Evolutionary conservation across 495 filamentous ascomycete species (phyloP).

Genomic region (Aspergillus nidulans): DNA sequence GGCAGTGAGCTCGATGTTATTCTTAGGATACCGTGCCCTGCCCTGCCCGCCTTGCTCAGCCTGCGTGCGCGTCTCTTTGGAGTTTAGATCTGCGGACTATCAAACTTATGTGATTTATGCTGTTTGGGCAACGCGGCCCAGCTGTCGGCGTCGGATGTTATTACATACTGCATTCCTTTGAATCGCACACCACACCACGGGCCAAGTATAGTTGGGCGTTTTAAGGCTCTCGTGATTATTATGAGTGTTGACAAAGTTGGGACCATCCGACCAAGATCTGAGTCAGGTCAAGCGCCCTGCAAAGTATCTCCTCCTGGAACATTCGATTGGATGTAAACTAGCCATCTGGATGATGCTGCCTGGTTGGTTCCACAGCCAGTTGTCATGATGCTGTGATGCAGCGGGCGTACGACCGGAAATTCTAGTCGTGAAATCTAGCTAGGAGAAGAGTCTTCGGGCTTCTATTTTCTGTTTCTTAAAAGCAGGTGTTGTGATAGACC

Average conservation of each 20-base stretch:
- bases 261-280: slow-evolving; percentile 1
- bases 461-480: no score
- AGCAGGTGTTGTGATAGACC: no score
- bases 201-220: neutral
- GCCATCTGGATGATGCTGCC: slow-evolving; percentile 11
- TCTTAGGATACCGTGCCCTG: slow-evolving; percentile 2
- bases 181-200: neutral
- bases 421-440: no score
- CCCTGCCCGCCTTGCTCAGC: neutral
- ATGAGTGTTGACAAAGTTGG: neutral
- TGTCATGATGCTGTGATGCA: slow-evolving; percentile 13
- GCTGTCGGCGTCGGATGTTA: neutral
- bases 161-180: neutral
- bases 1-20: slow-evolving; percentile 1
- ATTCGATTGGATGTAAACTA: slow-evolving; percentile 6
- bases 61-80: neutral
- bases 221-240: slow-evolving; percentile 1
- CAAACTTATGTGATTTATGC: neutral
- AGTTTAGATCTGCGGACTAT: no score
- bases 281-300: slow-evolving; percentile 6
- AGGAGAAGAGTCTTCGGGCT: no score
- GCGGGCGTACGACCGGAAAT: neutral
- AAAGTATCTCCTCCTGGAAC: slow-evolving; percentile 5
- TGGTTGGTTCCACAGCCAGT: slow-evolving; percentile 20
- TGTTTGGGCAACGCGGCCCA: neutral